phyloP scores from a whole-genome alignment of 306 rosid genomes.

The Argentina anserina region DNA sequence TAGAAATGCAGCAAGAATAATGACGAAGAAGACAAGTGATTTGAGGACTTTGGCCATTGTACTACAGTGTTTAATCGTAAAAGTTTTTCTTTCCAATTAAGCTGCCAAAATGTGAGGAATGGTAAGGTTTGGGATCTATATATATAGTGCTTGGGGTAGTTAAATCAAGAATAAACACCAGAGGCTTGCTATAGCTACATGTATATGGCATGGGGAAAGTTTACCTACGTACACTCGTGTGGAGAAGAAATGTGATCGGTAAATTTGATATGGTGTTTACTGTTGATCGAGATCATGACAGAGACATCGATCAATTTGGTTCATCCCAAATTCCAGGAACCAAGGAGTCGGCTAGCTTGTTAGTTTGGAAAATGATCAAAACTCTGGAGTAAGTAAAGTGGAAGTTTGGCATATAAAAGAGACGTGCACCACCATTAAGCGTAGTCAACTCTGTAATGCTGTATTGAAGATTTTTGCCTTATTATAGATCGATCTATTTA shows the following conservation, averaged over 20 bases:
- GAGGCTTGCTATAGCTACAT: background rate
- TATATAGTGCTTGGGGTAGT: conserved; percentile 38
- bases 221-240: background rate
- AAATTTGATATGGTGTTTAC: background rate
- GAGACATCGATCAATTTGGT: background rate
- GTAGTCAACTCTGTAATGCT: conserved; percentile 9
- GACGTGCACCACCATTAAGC: conserved; percentile 11
- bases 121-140: conserved; percentile 23
- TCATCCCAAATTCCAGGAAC: conserved; percentile 3
- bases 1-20: conserved; percentile 28
- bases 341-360: conserved; percentile 8
- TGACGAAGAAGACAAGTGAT: conserved; percentile 21
- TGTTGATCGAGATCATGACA: conserved; percentile 1
- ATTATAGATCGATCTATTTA: background rate
- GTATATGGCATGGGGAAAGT: background rate
- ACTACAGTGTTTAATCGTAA: background rate
- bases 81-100: background rate
- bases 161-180: background rate
- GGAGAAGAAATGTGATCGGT: background rate
- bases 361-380: conserved; percentile 22
- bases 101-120: background rate
- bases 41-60: conserved; percentile 39
- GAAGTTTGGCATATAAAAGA: conserved; percentile 16
- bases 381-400: background rate
- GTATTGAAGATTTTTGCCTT: background rate